Evolutionary conservation across 75 land plant species (phyloP).

Genomic region (Pinus tabuliformis): DNA sequence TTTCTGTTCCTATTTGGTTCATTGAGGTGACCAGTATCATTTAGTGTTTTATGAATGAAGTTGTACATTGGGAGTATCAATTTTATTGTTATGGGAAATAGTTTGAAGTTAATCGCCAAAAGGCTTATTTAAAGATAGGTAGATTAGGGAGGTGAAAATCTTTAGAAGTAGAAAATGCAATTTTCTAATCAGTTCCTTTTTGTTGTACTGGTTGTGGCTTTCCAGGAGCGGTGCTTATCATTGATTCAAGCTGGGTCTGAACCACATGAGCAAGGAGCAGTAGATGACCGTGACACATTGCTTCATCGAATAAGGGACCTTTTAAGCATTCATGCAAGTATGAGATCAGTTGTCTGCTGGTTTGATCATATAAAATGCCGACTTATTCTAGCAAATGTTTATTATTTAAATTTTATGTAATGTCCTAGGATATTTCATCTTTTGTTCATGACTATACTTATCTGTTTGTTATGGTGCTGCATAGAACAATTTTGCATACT

Average conservation of each 20-base stretch:
- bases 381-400: not conserved
- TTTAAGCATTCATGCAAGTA: conserved; percentile 88
- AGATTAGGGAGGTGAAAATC: not conserved
- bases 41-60: not conserved
- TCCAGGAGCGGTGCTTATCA: conserved; percentile 73
- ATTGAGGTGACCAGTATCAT: not conserved
- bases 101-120: not conserved
- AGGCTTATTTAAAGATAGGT: not conserved
- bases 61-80: not conserved
- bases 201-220: not conserved
- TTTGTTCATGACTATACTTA: too few species aligned
- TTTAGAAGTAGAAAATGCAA: not conserved
- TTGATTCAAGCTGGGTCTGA: conserved; percentile 88
- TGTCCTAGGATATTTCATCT: not conserved
- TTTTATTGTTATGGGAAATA: not conserved
- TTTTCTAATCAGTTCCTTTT: not conserved
- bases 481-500: not conserved
- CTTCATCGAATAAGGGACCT: conserved; percentile 93
- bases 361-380: not conserved
- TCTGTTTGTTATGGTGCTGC: too few species aligned
- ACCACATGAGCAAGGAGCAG: conserved; percentile 96
- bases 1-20: not conserved
- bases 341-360: not conserved
- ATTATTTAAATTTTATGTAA: not conserved
- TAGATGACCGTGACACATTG: conserved; percentile 94